A percentile compares a stretch with the other conserved stretches of the same genome.
Conservation (phyloP, 305 asterid genomes). For the Caryopteris hybrid region DNA sequence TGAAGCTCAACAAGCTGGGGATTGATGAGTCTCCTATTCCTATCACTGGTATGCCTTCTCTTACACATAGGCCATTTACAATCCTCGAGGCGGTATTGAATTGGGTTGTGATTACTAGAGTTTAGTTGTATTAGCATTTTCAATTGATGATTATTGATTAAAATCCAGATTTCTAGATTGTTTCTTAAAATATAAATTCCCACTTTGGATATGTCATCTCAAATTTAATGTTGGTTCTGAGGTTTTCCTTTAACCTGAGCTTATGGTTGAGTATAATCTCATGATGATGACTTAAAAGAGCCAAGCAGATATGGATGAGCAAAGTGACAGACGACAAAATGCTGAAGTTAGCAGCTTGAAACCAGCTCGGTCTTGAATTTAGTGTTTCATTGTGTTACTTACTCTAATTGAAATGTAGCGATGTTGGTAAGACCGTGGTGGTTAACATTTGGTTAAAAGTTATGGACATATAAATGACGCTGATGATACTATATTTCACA, state of each 20-base stretch:
- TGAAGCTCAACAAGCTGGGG: slow-evolving; percentile 90
- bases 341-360: not conserved
- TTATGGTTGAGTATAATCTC: not conserved
- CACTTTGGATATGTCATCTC: not conserved
- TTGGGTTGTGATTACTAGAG: not conserved
- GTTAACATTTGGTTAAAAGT: not conserved
- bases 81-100: not conserved
- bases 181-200: not conserved
- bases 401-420: not conserved
- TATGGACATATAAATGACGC: not conserved
- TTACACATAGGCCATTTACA: not conserved
- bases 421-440: not conserved
- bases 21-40: slow-evolving; percentile 85
- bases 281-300: not conserved
- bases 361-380: not conserved
- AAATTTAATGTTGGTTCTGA: not conserved
- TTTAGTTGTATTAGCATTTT: not conserved
- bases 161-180: not conserved
- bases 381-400: not conserved
- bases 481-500: not conserved
- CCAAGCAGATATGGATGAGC: not conserved
- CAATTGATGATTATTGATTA: not conserved
- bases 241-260: not conserved
- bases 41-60: slow-evolving; percentile 50
- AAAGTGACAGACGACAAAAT: not conserved